Evolutionary conservation across 2,329 filamentous ascomycete species (phyloP).

Genomic region (Albophoma yamanashiensis): DNA sequence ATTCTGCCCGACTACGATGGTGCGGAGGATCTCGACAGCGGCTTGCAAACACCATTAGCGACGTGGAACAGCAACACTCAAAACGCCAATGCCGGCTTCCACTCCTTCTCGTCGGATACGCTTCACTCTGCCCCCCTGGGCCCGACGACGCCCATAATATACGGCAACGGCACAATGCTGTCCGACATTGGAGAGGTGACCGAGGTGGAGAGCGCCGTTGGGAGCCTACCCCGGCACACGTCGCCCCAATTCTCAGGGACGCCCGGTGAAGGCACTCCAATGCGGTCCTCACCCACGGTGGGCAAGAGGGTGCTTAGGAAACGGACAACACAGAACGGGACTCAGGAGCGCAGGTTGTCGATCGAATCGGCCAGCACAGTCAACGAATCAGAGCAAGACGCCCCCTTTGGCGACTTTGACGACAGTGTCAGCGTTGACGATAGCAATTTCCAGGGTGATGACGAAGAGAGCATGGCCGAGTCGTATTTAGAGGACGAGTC

Average conservation of each 20-base stretch:
- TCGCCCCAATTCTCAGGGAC: conserved; percentile 23
- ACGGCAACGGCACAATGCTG: conserved; percentile 59
- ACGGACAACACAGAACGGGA: conserved; percentile 27
- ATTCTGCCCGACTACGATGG: conserved; percentile 70
- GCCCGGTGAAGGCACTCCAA: conserved; percentile 19
- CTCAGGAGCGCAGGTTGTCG: conserved; percentile 41
- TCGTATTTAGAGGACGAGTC: conserved; percentile 39
- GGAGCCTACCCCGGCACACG: conserved; percentile 27
- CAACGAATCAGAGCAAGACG: conserved; percentile 36
- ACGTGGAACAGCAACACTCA: conserved; percentile 39
- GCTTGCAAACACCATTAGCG: conserved; percentile 38
- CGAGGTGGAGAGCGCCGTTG: conserved; percentile 39
- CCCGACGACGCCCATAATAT: conserved; percentile 54
- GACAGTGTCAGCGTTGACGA: conserved; percentile 52
- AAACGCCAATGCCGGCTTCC: conserved; percentile 25
- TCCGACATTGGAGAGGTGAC: conserved; percentile 53
- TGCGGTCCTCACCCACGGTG: conserved; percentile 35
- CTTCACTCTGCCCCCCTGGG: conserved; percentile 34
- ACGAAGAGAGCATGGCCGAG: conserved; percentile 54
- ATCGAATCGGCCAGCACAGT: conserved; percentile 52
- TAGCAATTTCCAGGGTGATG: conserved; percentile 55
- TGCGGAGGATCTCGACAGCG: conserved; percentile 40
- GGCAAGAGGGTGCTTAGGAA: conserved; percentile 32
- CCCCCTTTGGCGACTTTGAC: conserved; percentile 50
- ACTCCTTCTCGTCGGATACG: conserved; percentile 26